Evolutionary conservation across 2,329 filamentous ascomycete species (phyloP).

Genomic region (Fusarium tupiense): DNA sequence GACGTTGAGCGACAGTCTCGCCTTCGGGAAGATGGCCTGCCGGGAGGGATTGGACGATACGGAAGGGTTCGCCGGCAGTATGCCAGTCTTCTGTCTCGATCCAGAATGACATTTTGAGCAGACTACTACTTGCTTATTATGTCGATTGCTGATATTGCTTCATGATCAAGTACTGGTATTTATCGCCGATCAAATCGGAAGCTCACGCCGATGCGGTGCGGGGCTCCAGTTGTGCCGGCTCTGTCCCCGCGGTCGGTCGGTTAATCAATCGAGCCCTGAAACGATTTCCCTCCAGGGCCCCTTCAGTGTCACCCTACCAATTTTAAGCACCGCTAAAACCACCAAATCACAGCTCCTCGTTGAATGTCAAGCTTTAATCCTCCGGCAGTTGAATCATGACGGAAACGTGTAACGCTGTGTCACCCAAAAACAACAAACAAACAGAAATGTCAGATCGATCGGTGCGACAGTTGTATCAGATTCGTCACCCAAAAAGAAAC

Average conservation of each 20-base stretch:
- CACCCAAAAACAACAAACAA: not conserved
- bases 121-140: not conserved
- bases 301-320: not conserved
- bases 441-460: conserved; percentile 1
- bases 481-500: not conserved
- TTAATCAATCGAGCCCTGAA: not conserved
- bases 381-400: conserved; percentile 21
- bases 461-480: not conserved
- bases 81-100: conserved; percentile 42
- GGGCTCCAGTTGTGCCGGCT: not conserved
- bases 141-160: accelerated
- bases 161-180: not conserved
- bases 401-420: not conserved
- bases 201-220: not conserved
- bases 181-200: not conserved
- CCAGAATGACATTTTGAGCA: conserved; percentile 27
- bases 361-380: not conserved
- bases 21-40: not conserved
- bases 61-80: conserved; percentile 42
- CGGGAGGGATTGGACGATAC: conserved; percentile 31
- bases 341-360: not conserved
- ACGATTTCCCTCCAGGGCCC: not conserved
- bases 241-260: not conserved
- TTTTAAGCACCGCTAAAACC: not conserved
- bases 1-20: conserved; percentile 15